Conservation (phyloP, 78 protist species). For the Dictyostelium intermedium region DNA sequence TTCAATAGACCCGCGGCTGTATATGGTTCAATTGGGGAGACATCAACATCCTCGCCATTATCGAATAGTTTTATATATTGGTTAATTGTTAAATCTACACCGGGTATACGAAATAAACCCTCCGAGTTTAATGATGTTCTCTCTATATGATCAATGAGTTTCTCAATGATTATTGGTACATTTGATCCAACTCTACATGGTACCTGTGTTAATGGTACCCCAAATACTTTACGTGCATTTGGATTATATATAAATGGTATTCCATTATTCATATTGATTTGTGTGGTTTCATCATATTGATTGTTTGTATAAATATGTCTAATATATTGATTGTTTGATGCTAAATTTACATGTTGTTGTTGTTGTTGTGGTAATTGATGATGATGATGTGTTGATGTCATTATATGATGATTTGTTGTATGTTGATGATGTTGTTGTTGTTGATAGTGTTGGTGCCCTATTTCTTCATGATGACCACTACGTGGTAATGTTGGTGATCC, state of each 20-base stretch:
- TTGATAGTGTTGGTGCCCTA: neutral
- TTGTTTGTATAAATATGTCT: neutral
- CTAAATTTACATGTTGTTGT: neutral
- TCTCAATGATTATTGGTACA: constrained; percentile 70
- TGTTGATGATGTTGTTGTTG: neutral
- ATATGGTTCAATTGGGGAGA: constrained; percentile 56
- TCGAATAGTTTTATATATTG: constrained; percentile 37
- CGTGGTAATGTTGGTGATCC: constrained; percentile 1
- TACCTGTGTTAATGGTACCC: constrained; percentile 44
- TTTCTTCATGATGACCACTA: neutral
- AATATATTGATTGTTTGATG: neutral
- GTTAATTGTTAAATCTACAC: constrained; percentile 42
- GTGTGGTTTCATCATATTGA: neutral
- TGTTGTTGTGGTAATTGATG: neutral
- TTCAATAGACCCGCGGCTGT: constrained; percentile 73
- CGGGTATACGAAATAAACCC: constrained; percentile 69
- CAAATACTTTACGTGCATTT: constrained; percentile 51
- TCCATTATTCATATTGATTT: neutral
- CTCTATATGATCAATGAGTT: constrained; percentile 56
- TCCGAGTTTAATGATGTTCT: constrained; percentile 22
- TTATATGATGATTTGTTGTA: neutral
- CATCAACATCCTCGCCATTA: constrained; percentile 66
- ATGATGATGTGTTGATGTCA: neutral
- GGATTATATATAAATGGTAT: constrained; percentile 12
- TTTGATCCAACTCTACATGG: constrained; percentile 32